Evolutionary conservation across 2,329 filamentous ascomycete genomes (phyloP), one percentile per base, ranked within the genome.

Genomic region (Trichoderma koningii): DNA sequence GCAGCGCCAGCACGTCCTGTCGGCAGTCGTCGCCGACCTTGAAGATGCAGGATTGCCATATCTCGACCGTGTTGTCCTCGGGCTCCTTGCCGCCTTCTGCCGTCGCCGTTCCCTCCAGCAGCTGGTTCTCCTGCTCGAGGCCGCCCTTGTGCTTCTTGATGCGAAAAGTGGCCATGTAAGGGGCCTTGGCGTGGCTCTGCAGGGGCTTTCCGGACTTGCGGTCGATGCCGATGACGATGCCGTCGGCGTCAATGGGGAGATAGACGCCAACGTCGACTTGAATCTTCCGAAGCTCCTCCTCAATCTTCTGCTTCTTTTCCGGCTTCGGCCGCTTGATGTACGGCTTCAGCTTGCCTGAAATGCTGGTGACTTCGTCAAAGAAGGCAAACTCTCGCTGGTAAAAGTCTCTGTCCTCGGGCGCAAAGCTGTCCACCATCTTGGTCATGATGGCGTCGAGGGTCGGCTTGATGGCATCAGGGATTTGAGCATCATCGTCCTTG

Each of bases 21-120:
- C 95, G 90, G 75, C 95, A 98, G 77, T 99, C 95, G 75, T 99
- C 95, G 68, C 95, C 95, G 55, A 99, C 96, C 77, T 99, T 99
- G 87, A 99, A 99, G 73, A 99, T 99, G 64, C 94, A 95, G 2
- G 93, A 96, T 77, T 99, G 95, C 96, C 95, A 98, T n/a, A 94
- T 90, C 76, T 99, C 96, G 70, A 96, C 87, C 0, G 87, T 91
- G 71, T 85, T 86, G 60, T 75, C 73, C n/a, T 71, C 71, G 0
- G 67, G 66, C 42, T 71, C 71, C 26, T 71, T 66, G 10, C 69
- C 72, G 10, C 69, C 72, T 10, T 74, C 76, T 63, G 80, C 79
- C 6, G 73, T 76, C 63, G 80, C 79, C 57, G 78, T 2, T n/a
- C 65, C 82, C 66, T 83, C 81, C 7, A 82, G 75, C 72, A 84